These are phyloP conservation scores for Kurtzmaniella cleridarum DNA, from an alignment of 805 yeast species.

Conservation along the genomic window DNA sequence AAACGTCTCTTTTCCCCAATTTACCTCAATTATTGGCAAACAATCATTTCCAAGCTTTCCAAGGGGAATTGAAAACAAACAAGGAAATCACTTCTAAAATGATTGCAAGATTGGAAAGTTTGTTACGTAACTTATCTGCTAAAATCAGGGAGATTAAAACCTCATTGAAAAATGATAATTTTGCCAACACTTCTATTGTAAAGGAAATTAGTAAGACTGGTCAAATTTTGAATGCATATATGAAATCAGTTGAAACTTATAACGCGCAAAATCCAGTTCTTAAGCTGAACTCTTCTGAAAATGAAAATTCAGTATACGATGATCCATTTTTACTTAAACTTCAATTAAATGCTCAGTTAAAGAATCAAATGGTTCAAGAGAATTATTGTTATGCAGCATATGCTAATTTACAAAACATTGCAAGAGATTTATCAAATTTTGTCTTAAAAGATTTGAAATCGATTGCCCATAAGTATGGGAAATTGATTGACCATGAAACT, in stretches of 20 bases:
- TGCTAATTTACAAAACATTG: constrained; percentile 36
- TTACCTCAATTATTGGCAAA: constrained; percentile 28
- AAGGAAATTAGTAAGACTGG: constrained; percentile 57
- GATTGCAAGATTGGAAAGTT: constrained; percentile 31
- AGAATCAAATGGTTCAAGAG: constrained; percentile 36
- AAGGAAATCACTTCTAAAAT: constrained; percentile 28
- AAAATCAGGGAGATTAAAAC: constrained; percentile 39
- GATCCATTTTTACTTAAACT: constrained; percentile 40
- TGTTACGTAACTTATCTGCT: constrained; percentile 27
- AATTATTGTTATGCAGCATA: constrained; percentile 38
- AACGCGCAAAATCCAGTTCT: constrained; percentile 35
- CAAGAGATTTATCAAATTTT: constrained; percentile 32
- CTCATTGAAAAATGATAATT: constrained; percentile 35
- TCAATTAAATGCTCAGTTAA: constrained; percentile 34
- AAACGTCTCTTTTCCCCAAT: constrained; percentile 17
- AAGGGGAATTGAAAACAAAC: constrained; percentile 21
- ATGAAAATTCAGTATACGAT: constrained; percentile 22
- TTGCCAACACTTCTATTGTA: constrained; percentile 29
- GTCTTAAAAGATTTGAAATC: constrained; percentile 32
- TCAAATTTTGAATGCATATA: constrained; percentile 36
- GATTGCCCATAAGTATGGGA: constrained; percentile 29
- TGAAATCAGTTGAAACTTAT: constrained; percentile 28
- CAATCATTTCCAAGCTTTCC: constrained; percentile 28
- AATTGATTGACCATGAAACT: constrained; percentile 18
- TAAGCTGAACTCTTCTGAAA: constrained; percentile 18